These are phyloP conservation scores for Ehretia macrophylla DNA, from an alignment of 257 asterid species.

Conservation along the genomic window DNA sequence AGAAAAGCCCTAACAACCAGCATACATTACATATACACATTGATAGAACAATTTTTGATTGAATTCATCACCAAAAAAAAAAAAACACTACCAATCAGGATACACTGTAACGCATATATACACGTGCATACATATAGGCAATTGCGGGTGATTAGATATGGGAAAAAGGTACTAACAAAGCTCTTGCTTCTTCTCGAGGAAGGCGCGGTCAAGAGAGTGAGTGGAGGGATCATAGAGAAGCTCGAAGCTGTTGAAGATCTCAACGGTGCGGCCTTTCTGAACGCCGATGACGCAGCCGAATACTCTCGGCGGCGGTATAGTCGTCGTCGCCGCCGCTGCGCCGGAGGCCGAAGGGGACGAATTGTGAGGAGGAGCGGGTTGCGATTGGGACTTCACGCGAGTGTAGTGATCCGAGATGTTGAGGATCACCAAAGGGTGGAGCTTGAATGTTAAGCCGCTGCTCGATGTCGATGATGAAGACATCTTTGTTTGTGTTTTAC, in stretches of 20 bases:
- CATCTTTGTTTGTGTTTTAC: background rate
- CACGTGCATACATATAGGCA: no score
- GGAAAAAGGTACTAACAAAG: constrained; percentile 50
- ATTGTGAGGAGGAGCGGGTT: constrained; percentile 8
- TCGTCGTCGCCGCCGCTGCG: constrained; percentile 6
- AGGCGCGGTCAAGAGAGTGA: constrained; percentile 77
- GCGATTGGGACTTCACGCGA: constrained; percentile 78
- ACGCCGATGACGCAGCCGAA: constrained; percentile 97
- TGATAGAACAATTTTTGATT: no score
- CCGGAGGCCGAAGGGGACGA: background rate
- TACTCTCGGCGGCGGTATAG: constrained; percentile 33
- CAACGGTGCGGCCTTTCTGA: constrained; percentile 91
- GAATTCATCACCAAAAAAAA: no score
- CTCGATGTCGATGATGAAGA: constrained; percentile 66
- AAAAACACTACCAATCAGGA: background rate
- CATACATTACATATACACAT: background rate
- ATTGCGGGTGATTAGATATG: no score
- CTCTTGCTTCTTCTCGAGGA: constrained; percentile 93
- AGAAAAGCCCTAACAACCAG: background rate
- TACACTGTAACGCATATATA: no score
- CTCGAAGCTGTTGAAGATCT: constrained; percentile 96
- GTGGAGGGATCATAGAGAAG: constrained; percentile 67
- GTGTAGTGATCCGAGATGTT: constrained; percentile 95
- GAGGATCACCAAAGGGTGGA: constrained; percentile 89
- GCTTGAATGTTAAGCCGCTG: constrained; percentile 96